These are phyloP conservation scores for Metarhizium humberi DNA, from an alignment of 2,329 filamentous ascomycete species.

Conservation along the genomic window DNA sequence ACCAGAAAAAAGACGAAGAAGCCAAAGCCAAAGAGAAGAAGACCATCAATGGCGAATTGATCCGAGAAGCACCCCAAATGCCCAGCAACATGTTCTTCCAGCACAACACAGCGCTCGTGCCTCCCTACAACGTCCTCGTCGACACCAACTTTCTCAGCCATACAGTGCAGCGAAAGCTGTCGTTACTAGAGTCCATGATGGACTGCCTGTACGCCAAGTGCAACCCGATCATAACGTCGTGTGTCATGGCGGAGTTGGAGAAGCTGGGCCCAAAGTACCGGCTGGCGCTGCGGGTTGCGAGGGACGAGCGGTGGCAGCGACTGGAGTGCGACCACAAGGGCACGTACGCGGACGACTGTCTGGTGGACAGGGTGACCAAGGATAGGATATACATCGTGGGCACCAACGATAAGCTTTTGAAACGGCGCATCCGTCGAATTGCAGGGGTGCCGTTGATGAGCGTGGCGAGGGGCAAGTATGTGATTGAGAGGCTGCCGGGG, in stretches of 20 bases:
- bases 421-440: conserved; percentile 70
- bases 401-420: conserved; percentile 70
- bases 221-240: conserved; percentile 71
- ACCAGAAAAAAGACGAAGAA: conserved; percentile 57
- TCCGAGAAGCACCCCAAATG: conserved; percentile 74
- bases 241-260: conserved; percentile 77
- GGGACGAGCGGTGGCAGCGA: conserved; percentile 82
- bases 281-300: conserved; percentile 73
- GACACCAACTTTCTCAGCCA: conserved; percentile 90
- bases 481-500: conserved; percentile 84
- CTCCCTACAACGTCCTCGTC: conserved; percentile 56
- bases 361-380: conserved; percentile 65
- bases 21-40: conserved; percentile 51
- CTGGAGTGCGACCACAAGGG: conserved; percentile 87
- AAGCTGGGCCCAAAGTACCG: conserved; percentile 85
- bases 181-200: conserved; percentile 82
- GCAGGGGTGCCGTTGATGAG: conserved; percentile 63
- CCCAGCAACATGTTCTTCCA: conserved; percentile 81
- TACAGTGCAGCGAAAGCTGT: conserved; percentile 84
- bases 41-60: conserved; percentile 48
- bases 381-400: conserved; percentile 71
- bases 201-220: conserved; percentile 89
- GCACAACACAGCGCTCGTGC: conserved; percentile 77
- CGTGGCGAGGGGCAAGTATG: conserved; percentile 82
- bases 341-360: conserved; percentile 72